Evolutionary conservation across 768 basidiomycete genomes (phyloP), one percentile per base, ranked within the genome.

Genomic region (Clavaria fumosa): DNA sequence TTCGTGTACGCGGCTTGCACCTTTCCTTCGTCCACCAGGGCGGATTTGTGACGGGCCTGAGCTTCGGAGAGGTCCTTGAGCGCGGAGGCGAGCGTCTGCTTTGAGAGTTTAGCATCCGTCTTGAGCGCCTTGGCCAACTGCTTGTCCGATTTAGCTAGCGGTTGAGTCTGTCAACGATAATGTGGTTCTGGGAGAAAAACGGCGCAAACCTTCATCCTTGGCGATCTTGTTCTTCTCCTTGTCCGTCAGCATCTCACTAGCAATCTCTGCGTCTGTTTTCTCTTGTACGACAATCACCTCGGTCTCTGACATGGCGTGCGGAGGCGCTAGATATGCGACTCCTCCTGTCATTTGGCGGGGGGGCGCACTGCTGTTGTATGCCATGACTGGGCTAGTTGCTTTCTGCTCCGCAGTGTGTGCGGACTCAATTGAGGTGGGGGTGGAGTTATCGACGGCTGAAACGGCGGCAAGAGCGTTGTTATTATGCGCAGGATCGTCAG

Each of bases 71-170:
- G 70, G 43, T 79, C 77, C 38, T 63, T 66, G 46, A 85, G 64
- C 3, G 76, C 72, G 4, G 69, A 59, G 15, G 59, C 55, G 15
- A 89, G 54, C 0, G 78, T 66, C 42, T 67, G 60, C 50, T 73
- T 73, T 54, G 85, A 81, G 1, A 69, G 62, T 49, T 73, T 75
- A 1, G 66, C 77, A 54, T 84, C 84, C 1, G 62, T 55, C 53
- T 69, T 75, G 47, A 86, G 71, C 23, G 88, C 67, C 50, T 72
- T 84, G 5, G 75, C 69, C 23, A 85, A 57, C 26, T 59, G 63
- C 47, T 69, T 73, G 5, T 67, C 66, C 33, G 80, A 71, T 45
- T 67, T 71, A 35, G 55, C 78, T 81, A 44, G 12, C 19, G 35
- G 20, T 12, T 26, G 15, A 23, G 21, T 14, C 39, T 26, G 18